Evolutionary conservation across 2,329 filamentous ascomycete genomes (phyloP).

Genomic region (Cercospora janseana): DNA sequence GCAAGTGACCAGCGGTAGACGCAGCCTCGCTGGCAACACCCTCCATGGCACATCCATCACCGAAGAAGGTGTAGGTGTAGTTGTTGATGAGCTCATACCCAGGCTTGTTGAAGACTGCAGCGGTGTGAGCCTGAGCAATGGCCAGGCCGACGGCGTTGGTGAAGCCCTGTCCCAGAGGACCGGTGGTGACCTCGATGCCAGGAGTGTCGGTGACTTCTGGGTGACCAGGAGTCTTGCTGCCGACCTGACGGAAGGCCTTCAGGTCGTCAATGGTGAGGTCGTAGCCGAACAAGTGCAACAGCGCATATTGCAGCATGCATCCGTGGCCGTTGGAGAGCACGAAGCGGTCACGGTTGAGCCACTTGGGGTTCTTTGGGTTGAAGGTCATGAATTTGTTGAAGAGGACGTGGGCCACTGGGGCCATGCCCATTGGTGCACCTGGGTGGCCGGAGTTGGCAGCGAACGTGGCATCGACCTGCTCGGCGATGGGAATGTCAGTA

Average conservation of each 20-base stretch:
- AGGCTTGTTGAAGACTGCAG: conserved; percentile 92
- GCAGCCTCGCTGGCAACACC: conserved; percentile 91
- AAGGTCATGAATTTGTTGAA: conserved; percentile 99
- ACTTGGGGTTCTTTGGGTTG: conserved; percentile 98
- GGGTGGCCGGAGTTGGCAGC: conserved; percentile 97
- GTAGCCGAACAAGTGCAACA: conserved; percentile 96
- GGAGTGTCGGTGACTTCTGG: conserved; percentile 96
- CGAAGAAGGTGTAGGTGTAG: conserved; percentile 95
- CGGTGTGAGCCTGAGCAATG: conserved; percentile 91
- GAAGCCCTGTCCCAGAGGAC: conserved; percentile 95
- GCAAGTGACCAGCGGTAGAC: conserved; percentile 89
- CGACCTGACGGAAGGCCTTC: conserved; percentile 84
- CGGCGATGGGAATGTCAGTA: conserved; percentile 14
- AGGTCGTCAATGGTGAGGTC: conserved; percentile 81
- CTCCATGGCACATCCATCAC: conserved; percentile 98
- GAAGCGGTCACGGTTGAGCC: conserved; percentile 97
- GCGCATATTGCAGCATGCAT: conserved; percentile 98
- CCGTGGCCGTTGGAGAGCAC: conserved; percentile 98
- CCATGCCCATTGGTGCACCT: conserved; percentile 97
- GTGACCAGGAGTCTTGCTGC: conserved; percentile 89
- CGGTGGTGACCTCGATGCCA: conserved; percentile 96
- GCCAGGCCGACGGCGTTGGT: conserved; percentile 96
- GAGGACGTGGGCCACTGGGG: conserved; percentile 91
- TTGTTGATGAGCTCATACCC: conserved; percentile 89
- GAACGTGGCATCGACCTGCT: conserved; percentile 93